Conservation (phyloP, 345 rosid species). For the Stellera chamaejasme region DNA sequence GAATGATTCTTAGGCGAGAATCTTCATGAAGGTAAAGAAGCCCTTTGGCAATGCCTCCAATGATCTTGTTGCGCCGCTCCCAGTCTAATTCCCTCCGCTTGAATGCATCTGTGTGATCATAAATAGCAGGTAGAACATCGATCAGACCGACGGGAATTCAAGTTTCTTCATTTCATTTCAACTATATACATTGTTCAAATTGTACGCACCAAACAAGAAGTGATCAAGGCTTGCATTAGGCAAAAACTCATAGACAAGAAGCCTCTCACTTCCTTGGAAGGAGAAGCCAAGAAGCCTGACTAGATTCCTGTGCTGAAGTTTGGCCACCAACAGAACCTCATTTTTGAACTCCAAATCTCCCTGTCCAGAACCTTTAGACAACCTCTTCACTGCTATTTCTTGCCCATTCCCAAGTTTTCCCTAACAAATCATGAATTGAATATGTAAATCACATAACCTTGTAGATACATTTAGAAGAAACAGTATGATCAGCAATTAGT, state of each 20-base stretch:
- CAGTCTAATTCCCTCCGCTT: conserved; percentile 18
- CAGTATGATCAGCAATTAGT: too few species aligned
- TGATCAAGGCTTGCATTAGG: conserved; percentile 26
- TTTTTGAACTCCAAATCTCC: conserved; percentile 32
- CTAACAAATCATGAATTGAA: conserved; percentile 4
- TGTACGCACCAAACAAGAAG: conserved; percentile 13
- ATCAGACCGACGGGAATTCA: too few species aligned
- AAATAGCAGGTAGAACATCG: too few species aligned
- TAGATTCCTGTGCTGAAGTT: conserved; percentile 32
- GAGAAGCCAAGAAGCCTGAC: conserved; percentile 27
- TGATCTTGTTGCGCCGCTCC: conserved; percentile 20
- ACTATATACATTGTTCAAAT: too few species aligned
- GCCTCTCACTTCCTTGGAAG: conserved; percentile 21
- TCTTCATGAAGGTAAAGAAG: conserved; percentile 30
- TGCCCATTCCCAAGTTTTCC: conserved; percentile 20
- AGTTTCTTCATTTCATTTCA: too few species aligned
- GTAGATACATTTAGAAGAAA: too few species aligned
- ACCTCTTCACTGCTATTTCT: conserved; percentile 29
- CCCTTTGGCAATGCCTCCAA: conserved; percentile 28
- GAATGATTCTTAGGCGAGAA: conserved; percentile 27
- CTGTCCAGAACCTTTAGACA: conserved; percentile 18
- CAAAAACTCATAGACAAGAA: conserved; percentile 27
- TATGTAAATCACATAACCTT: background rate
- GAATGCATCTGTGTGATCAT: conserved; percentile 9
- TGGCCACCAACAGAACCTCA: conserved; percentile 23